Conservation (phyloP, 2,329 filamentous ascomycete species). For the Tolypocladium guangdongense region DNA sequence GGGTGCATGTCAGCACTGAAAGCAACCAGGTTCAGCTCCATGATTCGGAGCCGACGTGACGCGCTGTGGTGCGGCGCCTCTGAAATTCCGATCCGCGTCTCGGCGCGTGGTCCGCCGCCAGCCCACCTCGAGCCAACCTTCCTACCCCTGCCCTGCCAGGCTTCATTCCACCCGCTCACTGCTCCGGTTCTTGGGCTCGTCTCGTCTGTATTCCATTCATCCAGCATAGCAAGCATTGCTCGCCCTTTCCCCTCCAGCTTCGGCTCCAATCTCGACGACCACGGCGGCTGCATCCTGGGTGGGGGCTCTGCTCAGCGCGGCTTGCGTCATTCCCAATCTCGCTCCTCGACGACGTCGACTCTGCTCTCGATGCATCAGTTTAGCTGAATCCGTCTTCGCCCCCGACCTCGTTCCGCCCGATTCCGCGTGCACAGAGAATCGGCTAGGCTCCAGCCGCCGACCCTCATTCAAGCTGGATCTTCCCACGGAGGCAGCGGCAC, state of each 20-base stretch:
- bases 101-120: neutral
- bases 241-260: neutral
- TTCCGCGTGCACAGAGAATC: neutral
- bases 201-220: neutral
- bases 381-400: neutral
- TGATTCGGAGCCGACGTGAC: neutral
- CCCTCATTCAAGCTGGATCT: constrained; percentile 38
- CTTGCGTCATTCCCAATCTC: neutral
- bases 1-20: neutral
- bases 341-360: neutral
- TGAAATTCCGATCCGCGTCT: constrained; percentile 19
- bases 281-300: neutral
- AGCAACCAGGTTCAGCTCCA: neutral
- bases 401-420: neutral
- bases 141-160: constrained; percentile 4
- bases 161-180: neutral
- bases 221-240: neutral
- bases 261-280: neutral
- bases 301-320: neutral
- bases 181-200: neutral
- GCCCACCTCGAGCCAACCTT: constrained; percentile 5
- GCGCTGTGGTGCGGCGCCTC: constrained; percentile 10
- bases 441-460: neutral
- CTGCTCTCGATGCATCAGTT: neutral
- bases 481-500: constrained; percentile 23